Evolutionary conservation across 179 eudicot species (phyloP).

Genomic region (Corrigiola litoralis): DNA sequence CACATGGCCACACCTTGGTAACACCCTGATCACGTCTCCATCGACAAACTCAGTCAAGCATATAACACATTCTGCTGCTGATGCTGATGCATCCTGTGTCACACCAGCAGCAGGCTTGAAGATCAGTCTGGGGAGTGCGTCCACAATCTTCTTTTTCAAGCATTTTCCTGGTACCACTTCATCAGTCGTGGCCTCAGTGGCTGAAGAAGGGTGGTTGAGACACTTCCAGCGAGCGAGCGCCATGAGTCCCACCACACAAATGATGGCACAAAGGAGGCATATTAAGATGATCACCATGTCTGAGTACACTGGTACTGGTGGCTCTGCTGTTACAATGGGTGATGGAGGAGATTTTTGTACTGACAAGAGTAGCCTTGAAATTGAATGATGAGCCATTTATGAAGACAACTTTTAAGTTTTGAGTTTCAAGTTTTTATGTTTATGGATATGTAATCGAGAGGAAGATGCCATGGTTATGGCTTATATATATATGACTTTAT

Average conservation of each 20-base stretch:
- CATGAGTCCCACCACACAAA: constrained; percentile 18
- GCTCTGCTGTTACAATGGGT: background rate
- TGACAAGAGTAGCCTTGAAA: constrained; percentile 6
- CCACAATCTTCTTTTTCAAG: constrained; percentile 7
- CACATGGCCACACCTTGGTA: constrained; percentile 19
- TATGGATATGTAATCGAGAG: background rate
- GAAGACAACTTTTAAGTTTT: too few relatives aligned
- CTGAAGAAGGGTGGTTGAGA: background rate
- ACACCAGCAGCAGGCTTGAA: background rate
- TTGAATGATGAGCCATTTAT: background rate
- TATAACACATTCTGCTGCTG: constrained; percentile 19
- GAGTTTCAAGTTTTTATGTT: too few relatives aligned
- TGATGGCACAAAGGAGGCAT: constrained; percentile 22
- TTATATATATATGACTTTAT: background rate
- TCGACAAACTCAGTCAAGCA: constrained; percentile 24
- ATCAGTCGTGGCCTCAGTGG: background rate
- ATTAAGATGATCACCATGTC: constrained; percentile 17
- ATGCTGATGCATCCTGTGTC: background rate
- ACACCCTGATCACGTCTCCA: constrained; percentile 23
- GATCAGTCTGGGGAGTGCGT: constrained; percentile 12
- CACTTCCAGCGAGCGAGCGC: constrained; percentile 15
- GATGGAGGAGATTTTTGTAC: background rate
- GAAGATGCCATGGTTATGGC: background rate
- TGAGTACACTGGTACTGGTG: constrained; percentile 15
- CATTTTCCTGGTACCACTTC: background rate